Evolutionary conservation across 2,329 filamentous ascomycete species (phyloP), one percentile per base, ranked within the genome.

Genomic region (Canariomyces notabilis): DNA sequence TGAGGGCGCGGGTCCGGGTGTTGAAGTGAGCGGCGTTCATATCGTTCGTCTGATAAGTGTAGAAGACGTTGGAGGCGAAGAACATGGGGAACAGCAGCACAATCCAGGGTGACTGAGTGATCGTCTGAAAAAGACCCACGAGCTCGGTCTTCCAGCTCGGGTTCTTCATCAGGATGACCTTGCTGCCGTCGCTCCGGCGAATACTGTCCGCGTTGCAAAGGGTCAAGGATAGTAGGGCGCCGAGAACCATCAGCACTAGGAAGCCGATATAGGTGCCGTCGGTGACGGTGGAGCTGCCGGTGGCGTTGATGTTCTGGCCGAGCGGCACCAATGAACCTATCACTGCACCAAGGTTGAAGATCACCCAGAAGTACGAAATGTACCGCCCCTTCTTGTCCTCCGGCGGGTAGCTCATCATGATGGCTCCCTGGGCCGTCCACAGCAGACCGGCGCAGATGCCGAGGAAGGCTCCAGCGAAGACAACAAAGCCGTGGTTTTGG

Each of bases 311-410:
- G 67, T 87, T 87, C 65, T 87, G 76, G 52, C 76, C 85, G 4
- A 89, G 76, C n/a, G 84, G 83, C 51, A 89, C 86, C 58, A 83
- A 67, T 60, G 83, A 82, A 52, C 90, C 90, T 64, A 96, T 88
- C 51, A 95, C 89, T 59, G 83, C 89, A 57, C 90, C 90, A 49
- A 90, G 67, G 67, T 95, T 95, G 76, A 95, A 96, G 60, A 96
- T 94, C 64, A 89, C 82, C 90, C 90, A 95, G 70, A 95, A 95
- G 71, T 82, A 83, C 50, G 86, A 86, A 64, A 95, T 95, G 65
- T 89, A 95, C 49, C 83, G 82, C 36, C 90, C 90, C 74, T 95
- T 95, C 54, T 80, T 79, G 26, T 79, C 67, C 68, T 95, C 90
- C 16, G 78, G 73, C 2, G 89, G 89, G 64, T 95, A 95, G 33